Conservation (phyloP, 2,329 filamentous ascomycete genomes). For the Mycosphaerella arachidis region DNA sequence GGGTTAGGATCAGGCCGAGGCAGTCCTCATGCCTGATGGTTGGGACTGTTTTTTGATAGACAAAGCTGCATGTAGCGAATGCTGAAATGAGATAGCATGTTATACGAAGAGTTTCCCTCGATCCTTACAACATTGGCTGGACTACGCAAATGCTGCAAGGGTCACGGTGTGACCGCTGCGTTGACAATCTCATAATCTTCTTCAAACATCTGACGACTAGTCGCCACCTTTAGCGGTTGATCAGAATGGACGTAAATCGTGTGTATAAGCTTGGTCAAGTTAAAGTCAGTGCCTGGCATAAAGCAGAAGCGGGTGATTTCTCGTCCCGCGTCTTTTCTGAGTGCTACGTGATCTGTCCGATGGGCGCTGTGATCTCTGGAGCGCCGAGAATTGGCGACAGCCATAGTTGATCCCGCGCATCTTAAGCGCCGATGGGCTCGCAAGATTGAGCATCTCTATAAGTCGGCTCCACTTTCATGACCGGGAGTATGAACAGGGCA, state of each 20-base stretch:
- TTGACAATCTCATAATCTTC: neutral
- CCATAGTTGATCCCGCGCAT: constrained; percentile 4
- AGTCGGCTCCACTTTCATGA: neutral
- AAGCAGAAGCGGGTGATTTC: neutral
- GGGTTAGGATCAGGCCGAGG: neutral
- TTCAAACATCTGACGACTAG: neutral
- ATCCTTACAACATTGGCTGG: neutral
- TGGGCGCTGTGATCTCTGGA: constrained; percentile 7
- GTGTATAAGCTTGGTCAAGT: neutral
- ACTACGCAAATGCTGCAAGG: neutral
- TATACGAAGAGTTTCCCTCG: neutral
- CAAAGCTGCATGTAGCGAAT: neutral
- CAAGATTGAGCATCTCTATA: constrained; percentile 2
- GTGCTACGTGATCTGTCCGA: constrained; percentile 7
- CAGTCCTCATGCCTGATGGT: neutral
- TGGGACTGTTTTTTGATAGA: neutral
- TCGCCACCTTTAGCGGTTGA: neutral
- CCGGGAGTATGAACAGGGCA: neutral
- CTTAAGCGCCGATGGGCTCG: neutral
- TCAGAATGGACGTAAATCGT: neutral
- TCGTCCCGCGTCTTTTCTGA: neutral
- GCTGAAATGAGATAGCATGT: neutral
- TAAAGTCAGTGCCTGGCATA: neutral
- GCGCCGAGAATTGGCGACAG: constrained; percentile 4
- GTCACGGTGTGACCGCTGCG: neutral